Evolutionary conservation across 2,329 filamentous ascomycete genomes (phyloP), one percentile per base, ranked within the genome.

Genomic region (Aschersonia sp.): DNA sequence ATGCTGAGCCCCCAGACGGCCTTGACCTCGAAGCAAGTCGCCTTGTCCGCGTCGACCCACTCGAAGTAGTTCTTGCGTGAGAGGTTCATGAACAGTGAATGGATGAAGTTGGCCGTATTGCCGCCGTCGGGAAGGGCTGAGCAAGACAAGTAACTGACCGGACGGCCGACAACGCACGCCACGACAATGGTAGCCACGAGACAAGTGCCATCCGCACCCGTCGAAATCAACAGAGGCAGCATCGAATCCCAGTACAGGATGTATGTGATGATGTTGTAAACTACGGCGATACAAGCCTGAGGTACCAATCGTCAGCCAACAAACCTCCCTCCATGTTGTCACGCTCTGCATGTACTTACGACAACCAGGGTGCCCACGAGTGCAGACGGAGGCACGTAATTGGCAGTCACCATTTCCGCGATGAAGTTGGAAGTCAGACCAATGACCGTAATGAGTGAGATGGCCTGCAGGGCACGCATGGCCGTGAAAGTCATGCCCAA

Each of bases 1-100:
- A 95, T 89, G 62, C 79, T 78, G 51, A 95, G 66, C 1, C 87
- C 88, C 89, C 88, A 95, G 54, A 92, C 78, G 12, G 84, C 78
- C 73, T 94, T 94, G 63, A 88, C 80, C 69, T 92, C 81, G 58
- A 81, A 79, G 68, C 89, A 96, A 48, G 85, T 84, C 14, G 75
- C 63, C 61, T 71, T 72, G 55, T 71, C 72, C 4, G 70, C 67
- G 47, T 70, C 70, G 29, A 72, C 69, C 63, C 75, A 75, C 43
- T 68, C 60, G 46, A 70, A 66, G 40, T 53, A 53, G 52, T 57
- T 54, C 45, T 55, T 51, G 48, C 57, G 56, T n/a, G 58, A 53
- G 49, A 64, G 59, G 53, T 72, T 66, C 57, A 63, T 63, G 52
- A 62, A 62, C 22, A 69, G 63, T 5, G 69, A 67, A 48, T 65